These are phyloP conservation scores for Besnoitia besnoiti DNA, from an alignment of 169 alveolate genomes.

Conservation along the genomic window DNA sequence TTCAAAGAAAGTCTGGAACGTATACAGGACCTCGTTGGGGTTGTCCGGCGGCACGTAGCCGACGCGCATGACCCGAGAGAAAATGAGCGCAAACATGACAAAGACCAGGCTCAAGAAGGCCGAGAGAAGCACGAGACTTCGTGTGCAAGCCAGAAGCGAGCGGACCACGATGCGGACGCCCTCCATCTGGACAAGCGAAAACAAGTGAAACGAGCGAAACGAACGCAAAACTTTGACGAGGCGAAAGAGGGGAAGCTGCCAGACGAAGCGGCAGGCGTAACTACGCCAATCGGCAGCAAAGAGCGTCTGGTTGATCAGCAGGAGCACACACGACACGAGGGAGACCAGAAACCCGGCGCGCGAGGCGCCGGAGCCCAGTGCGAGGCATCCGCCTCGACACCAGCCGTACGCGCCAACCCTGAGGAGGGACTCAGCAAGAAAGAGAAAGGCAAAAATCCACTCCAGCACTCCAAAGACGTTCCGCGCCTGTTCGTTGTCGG, in stretches of 20 bases:
- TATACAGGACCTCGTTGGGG: background rate
- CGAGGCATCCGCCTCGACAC: background rate
- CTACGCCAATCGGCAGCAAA: background rate
- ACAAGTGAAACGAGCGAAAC: background rate
- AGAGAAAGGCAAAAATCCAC: background rate
- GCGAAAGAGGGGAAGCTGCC: constrained; percentile 1
- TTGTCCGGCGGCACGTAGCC: constrained; percentile 10
- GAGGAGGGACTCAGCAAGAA: background rate
- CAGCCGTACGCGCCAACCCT: background rate
- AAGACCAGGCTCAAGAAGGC: background rate
- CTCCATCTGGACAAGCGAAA: background rate
- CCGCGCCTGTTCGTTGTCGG: background rate
- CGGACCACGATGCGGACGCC: constrained; percentile 24
- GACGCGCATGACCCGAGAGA: constrained; percentile 3
- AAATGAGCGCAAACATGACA: background rate
- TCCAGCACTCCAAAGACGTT: constrained; percentile 23
- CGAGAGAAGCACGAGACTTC: background rate
- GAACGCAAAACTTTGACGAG: background rate
- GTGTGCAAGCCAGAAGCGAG: background rate
- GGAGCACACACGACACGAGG: background rate
- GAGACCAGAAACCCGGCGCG: background rate
- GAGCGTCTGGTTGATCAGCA: background rate
- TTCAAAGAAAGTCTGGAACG: constrained; percentile 24
- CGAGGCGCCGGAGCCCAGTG: background rate
- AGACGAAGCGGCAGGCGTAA: background rate